Conservation (phyloP, 129 eudicot species). For the Dittrichia graveolens region DNA sequence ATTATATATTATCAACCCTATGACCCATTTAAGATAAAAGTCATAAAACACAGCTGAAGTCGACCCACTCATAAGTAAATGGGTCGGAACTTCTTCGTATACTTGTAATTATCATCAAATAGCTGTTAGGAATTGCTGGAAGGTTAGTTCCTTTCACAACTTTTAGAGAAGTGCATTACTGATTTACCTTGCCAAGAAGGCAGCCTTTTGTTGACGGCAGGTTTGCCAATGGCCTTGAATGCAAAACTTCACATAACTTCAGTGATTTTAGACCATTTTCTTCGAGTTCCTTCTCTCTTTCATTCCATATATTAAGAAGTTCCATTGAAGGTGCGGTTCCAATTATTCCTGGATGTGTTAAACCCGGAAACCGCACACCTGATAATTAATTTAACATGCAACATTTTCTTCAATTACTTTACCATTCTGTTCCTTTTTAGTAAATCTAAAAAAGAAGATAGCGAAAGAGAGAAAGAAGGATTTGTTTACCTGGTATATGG, state of each 20-base stretch:
- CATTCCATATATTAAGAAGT: slow-evolving; percentile 85
- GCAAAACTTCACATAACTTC: slow-evolving; percentile 92
- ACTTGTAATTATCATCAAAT: not conserved
- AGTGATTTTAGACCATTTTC: slow-evolving; percentile 75
- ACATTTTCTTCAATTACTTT: not conserved
- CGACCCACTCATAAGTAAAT: too few relatives aligned
- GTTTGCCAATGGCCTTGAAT: slow-evolving; percentile 89
- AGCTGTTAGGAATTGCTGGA: not conserved
- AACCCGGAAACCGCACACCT: slow-evolving; percentile 97
- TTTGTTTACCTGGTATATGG: slow-evolving; percentile 73
- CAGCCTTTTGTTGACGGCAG: slow-evolving; percentile 93
- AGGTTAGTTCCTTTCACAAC: not conserved
- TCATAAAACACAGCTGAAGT: too few relatives aligned
- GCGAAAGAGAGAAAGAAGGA: not conserved
- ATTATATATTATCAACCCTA: too few relatives aligned
- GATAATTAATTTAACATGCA: not conserved
- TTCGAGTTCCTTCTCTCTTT: slow-evolving; percentile 81
- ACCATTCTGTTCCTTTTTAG: not conserved
- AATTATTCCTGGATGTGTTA: slow-evolving; percentile 94
- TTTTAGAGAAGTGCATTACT: not conserved
- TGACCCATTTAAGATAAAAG: too few relatives aligned
- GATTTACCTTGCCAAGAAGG: slow-evolving; percentile 76
- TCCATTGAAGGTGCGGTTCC: slow-evolving; percentile 99
- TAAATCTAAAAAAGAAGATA: too few relatives aligned
- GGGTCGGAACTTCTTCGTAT: too few relatives aligned